Evolutionary conservation across 225 moss, liverwort and hornwort species (phyloP).

Genomic region (Thuidium tamariscinum): DNA sequence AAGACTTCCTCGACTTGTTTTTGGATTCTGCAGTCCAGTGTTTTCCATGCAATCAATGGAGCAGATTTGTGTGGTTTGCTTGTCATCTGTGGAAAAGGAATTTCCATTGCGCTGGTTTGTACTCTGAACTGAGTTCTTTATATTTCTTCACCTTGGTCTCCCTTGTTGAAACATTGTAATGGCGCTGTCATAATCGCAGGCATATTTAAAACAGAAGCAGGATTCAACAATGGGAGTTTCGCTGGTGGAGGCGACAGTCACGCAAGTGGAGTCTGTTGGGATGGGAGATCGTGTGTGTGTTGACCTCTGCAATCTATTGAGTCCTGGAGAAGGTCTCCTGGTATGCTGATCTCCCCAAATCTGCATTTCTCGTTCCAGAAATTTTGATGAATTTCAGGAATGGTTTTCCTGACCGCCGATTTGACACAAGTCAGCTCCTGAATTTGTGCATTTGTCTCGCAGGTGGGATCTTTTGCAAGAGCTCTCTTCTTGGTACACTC

Average conservation of each 20-base stretch:
- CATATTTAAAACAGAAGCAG: slow-evolving; percentile 47
- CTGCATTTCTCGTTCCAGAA: neutral
- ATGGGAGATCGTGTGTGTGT: slow-evolving; percentile 97
- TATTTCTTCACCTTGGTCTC: neutral
- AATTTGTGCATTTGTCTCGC: neutral
- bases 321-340: slow-evolving; percentile 88
- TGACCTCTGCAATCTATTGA: slow-evolving; percentile 80
- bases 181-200: neutral
- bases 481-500: slow-evolving; percentile 90
- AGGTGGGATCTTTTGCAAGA: slow-evolving; percentile 93
- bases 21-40: neutral
- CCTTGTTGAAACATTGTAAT: neutral
- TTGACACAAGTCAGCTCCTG: neutral
- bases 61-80: neutral
- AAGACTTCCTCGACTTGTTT: neutral
- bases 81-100: neutral
- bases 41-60: neutral
- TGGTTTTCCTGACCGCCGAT: neutral
- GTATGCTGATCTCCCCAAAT: slow-evolving; percentile 17
- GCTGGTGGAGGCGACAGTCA: slow-evolving; percentile 55
- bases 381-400: neutral
- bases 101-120: neutral
- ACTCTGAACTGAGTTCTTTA: neutral
- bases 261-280: slow-evolving; percentile 61
- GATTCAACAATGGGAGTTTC: slow-evolving; percentile 29